Evolutionary conservation across 345 rosid genomes (phyloP).

Genomic region (Eucalyptus paniculata): DNA sequence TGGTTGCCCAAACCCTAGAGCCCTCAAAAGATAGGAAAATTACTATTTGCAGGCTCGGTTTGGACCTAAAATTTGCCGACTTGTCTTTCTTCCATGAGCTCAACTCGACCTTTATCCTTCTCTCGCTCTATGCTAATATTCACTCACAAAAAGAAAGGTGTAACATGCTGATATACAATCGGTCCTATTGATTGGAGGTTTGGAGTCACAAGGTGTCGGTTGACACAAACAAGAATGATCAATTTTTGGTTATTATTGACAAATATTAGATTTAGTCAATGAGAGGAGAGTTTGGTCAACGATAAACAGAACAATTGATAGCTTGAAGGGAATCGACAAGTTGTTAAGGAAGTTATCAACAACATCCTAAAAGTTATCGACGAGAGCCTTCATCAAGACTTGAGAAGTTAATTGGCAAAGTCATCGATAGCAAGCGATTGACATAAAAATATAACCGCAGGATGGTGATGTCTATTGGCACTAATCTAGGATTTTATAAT

Average conservation of each 20-base stretch:
- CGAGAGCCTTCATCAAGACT: not conserved
- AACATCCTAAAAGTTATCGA: not conserved
- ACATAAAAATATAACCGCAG: not conserved
- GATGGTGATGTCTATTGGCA: not conserved
- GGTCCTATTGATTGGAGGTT: not conserved
- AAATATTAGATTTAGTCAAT: not conserved
- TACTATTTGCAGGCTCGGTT: not conserved
- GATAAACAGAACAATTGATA: rapidly evolving
- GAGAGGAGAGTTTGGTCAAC: not conserved
- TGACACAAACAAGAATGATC: not conserved
- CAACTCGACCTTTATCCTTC: not conserved
- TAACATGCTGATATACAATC: not conserved
- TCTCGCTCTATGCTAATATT: not conserved
- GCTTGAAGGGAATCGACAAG: not conserved
- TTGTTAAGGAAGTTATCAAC: not conserved
- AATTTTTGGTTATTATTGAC: not conserved
- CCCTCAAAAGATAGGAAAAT: not conserved
- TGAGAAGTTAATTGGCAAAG: not conserved
- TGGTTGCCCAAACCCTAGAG: not conserved
- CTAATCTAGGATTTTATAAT: not conserved
- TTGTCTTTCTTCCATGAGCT: not conserved
- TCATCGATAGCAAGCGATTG: not conserved
- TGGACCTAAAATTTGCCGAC: not conserved
- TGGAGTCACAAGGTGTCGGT: not conserved
- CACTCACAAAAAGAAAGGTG: not conserved